These are phyloP conservation scores for Pichia californica DNA, from an alignment of 805 yeast genomes.

Conservation along the genomic window DNA sequence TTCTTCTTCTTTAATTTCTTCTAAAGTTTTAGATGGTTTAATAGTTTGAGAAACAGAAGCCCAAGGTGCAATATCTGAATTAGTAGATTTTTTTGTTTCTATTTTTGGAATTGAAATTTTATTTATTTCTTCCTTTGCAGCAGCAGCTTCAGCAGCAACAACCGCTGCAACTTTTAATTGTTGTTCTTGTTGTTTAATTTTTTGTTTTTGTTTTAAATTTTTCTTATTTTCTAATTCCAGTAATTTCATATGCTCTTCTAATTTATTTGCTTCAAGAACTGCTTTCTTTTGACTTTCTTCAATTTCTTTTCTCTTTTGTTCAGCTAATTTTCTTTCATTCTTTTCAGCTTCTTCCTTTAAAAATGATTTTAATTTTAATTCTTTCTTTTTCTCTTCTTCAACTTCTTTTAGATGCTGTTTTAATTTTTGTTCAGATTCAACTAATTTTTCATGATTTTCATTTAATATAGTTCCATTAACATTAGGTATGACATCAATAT, in stretches of 20 bases:
- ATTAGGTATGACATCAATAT: too few relatives aligned
- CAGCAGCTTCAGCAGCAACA: neutral
- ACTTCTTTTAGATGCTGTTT: neutral
- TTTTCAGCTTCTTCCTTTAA: neutral
- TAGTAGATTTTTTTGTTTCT: neutral
- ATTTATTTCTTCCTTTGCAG: neutral
- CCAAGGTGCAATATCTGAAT: constrained; percentile 28
- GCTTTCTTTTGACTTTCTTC: neutral
- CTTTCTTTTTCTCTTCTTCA: neutral
- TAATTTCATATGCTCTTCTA: constrained; percentile 5
- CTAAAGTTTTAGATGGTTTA: constrained; percentile 44
- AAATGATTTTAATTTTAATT: too few relatives aligned
- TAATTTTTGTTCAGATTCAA: neutral
- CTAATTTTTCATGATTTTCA: too few relatives aligned
- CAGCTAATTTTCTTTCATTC: neutral
- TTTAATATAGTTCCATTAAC: too few relatives aligned
- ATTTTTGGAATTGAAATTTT: neutral
- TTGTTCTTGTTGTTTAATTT: constrained; percentile 4
- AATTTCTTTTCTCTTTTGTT: neutral
- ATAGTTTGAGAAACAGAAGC: constrained; percentile 24
- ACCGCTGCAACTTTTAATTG: neutral
- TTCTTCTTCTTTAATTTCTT: constrained; percentile 60
- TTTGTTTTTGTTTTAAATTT: constrained; percentile 1
- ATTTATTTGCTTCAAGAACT: neutral
- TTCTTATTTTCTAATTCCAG: constrained; percentile 7